Evolutionary conservation across 1,284 basidiomycete species (phyloP), one percentile per base, ranked within the genome.

Genomic region (Retiboletus flavoniger): DNA sequence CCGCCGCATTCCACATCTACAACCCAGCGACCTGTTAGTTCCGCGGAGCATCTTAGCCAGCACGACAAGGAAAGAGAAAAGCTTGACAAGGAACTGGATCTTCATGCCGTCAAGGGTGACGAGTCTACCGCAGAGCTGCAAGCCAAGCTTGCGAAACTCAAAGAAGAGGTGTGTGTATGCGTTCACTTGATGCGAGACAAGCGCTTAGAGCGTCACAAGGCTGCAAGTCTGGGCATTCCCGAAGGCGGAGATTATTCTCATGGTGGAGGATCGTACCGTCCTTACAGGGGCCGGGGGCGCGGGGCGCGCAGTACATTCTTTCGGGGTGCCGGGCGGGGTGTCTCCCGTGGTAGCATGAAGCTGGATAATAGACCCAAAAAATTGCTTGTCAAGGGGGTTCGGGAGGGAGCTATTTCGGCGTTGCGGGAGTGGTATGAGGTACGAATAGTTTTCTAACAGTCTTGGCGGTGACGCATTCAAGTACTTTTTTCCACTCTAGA

Each of bases 341-440:
- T 81, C 35, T 77, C 82, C 14, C 77, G 85, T 47, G 74, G 74
- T 3, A 90, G 83, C 61, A 90, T 96, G 85, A 89, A 89, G 61
- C 82, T 98, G 24, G 95, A 98, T 72, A 95, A 96, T 64, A 84
- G 95, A 17, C 90, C 95, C 5, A 91, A 87, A 72, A 87, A 83
- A 66, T 73, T 98, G 29, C 72, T 89, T 41, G 75, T 97, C 36
- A 86, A 90, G 60, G 90, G 86, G 36, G 82, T 82, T 2, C 75
- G 74, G 31, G 74, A 76, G 24, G 82, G 83, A 35, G 76, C 75
- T 50, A 63, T 80, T 44, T 82, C 85, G 60, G 79, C 83, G 24
- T 77, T 93, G 50, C 83, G 82, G 58, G 84, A 89, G 59, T 95
- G 91, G 86, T 95, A 89, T 69, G 89, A 91, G 78, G 85, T 89